Evolutionary conservation across 202 grass and related monocot genomes (phyloP).

Genomic region (Carex arenaria): DNA sequence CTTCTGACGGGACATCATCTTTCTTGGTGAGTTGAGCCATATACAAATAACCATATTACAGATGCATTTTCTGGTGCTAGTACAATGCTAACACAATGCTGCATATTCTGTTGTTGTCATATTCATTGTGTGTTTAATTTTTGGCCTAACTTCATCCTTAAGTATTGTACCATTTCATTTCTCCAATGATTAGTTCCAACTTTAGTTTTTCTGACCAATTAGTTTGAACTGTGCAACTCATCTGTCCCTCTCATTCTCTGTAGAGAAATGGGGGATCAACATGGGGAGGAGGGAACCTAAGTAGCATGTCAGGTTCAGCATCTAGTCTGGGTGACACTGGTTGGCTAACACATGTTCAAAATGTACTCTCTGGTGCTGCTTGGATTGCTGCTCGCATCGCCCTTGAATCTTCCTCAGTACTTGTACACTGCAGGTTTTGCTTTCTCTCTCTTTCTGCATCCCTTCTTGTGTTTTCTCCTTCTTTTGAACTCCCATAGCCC

Average conservation of each 20-base stretch:
- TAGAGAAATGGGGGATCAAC: slow-evolving; percentile 92
- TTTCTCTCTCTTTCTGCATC: slow-evolving; percentile 11
- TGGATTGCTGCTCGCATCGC: slow-evolving; percentile 93
- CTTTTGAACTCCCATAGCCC: neutral
- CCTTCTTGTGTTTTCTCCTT: neutral
- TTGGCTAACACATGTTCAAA: slow-evolving; percentile 97
- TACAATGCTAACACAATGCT: neutral
- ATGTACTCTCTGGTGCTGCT: slow-evolving; percentile 82
- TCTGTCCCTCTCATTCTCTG: slow-evolving; percentile 18
- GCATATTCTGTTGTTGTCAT: neutral
- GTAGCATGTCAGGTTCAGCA: slow-evolving; percentile 95
- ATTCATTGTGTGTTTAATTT: neutral
- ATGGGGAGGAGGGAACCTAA: slow-evolving; percentile 92
- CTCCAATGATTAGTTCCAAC: neutral
- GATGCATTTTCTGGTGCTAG: neutral
- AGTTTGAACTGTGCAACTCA: slow-evolving; percentile 1
- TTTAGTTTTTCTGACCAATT: slow-evolving; percentile 7
- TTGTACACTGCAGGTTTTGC: slow-evolving; percentile 90
- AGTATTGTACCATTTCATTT: neutral
- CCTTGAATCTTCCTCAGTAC: slow-evolving; percentile 81
- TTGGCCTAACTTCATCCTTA: neutral
- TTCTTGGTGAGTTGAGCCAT: slow-evolving; percentile 42
- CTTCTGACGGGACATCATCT: slow-evolving; percentile 81
- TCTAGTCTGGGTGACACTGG: slow-evolving; percentile 70
- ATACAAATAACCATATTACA: slow-evolving; percentile 7